Conservation (phyloP, 345 rosid genomes). For the Eutrema yunnanense region DNA sequence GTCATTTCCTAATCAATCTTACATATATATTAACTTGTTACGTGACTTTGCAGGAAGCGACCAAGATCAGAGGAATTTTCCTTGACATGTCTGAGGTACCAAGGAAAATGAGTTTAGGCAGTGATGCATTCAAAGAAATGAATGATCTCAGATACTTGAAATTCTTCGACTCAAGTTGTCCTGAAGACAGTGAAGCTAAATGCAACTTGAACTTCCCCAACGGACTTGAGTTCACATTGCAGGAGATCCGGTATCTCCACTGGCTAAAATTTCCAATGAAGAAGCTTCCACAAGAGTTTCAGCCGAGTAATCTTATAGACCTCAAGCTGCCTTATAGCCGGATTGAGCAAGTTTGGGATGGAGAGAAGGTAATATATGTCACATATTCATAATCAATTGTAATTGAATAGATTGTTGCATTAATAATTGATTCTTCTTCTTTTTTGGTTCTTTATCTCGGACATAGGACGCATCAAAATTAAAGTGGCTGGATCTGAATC, state of each 20-base stretch:
- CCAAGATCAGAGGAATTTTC: conserved; percentile 17
- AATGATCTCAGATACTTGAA: conserved; percentile 25
- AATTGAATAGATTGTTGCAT: neutral
- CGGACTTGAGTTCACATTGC: conserved; percentile 5
- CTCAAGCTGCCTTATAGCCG: conserved; percentile 13
- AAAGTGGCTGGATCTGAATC: conserved; percentile 3
- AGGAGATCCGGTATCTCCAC: conserved; percentile 11
- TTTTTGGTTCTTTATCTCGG: neutral
- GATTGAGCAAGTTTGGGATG: conserved; percentile 26
- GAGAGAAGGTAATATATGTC: conserved; percentile 18
- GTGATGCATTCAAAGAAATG: conserved; percentile 16
- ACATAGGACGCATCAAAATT: conserved; percentile 16
- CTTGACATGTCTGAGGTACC: conserved; percentile 17
- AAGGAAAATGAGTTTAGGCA: neutral
- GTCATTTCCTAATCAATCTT: neutral
- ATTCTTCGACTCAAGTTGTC: neutral
- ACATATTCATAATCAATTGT: neutral
- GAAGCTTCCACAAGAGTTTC: conserved; percentile 10
- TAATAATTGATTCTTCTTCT: neutral
- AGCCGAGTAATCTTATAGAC: conserved; percentile 15
- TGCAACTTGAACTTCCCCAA: neutral
- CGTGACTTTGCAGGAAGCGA: conserved; percentile 7
- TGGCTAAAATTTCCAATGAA: conserved; percentile 20
- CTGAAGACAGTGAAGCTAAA: neutral
- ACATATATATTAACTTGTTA: neutral